Conservation (phyloP, 164 flowering plant genomes). For the Euptelea pleiosperma region DNA sequence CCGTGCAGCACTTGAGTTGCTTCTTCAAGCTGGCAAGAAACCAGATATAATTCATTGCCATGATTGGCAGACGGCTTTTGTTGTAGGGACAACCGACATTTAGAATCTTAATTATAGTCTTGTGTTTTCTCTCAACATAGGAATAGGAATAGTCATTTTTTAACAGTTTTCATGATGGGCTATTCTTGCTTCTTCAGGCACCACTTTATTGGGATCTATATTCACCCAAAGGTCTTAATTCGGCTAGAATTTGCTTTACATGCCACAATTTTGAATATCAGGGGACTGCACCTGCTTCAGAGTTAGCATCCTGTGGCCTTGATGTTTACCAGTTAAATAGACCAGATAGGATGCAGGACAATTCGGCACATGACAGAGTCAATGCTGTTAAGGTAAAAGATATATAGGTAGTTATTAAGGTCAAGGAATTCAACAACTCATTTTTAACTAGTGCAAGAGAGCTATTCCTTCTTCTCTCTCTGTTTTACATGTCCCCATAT, state of each 20-base stretch:
- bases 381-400: slow-evolving; percentile 81
- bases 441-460: not conserved
- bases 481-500: slow-evolving; percentile 7
- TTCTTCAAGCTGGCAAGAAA: slow-evolving; percentile 86
- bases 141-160: not conserved
- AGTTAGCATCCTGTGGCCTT: slow-evolving; percentile 89
- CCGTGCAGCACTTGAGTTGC: slow-evolving; percentile 94
- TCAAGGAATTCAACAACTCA: not conserved
- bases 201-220: slow-evolving; percentile 96
- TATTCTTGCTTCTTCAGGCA: slow-evolving; percentile 44
- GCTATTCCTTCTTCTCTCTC: not conserved
- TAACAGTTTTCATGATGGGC: not conserved
- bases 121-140: not conserved
- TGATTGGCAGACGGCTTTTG: slow-evolving; percentile 99
- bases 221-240: slow-evolving; percentile 81
- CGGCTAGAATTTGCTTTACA: slow-evolving; percentile 93
- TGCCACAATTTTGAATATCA: slow-evolving; percentile 99
- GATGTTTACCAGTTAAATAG: slow-evolving; percentile 78
- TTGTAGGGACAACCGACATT: slow-evolving; percentile 43
- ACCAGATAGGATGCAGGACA: slow-evolving; percentile 97
- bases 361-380: slow-evolving; percentile 62
- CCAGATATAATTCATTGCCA: slow-evolving; percentile 98
- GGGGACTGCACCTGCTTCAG: slow-evolving; percentile 82
- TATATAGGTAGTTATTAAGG: not conserved
- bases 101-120: not conserved